phyloP scores from a whole-genome alignment of 202 grass and related monocot genomes.

The Sporobolus alterniflorus region DNA sequence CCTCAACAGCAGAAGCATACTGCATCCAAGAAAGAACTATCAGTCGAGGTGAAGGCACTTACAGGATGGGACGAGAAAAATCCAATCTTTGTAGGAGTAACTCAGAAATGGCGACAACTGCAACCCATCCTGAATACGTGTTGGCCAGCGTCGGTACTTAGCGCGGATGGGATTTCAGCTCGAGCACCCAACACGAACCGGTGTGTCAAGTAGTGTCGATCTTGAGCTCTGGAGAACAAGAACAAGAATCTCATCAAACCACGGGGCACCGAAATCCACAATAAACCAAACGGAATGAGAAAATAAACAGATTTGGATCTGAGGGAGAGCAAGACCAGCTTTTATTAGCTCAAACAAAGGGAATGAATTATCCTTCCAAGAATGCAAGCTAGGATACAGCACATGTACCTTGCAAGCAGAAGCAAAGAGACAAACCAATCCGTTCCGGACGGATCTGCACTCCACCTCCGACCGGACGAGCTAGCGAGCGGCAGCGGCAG shows the following conservation, averaged over 20 bases:
- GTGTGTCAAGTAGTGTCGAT: neutral
- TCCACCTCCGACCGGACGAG: neutral
- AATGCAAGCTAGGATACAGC: conserved; percentile 19
- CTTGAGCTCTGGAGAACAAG: neutral
- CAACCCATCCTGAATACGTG: conserved; percentile 28
- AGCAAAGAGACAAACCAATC: conserved; percentile 10
- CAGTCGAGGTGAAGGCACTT: neutral
- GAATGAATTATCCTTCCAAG: neutral
- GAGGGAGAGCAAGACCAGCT: neutral
- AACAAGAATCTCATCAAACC: neutral
- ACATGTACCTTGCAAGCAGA: neutral
- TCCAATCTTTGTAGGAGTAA: conserved; percentile 1
- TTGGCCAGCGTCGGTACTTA: neutral
- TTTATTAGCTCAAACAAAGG: neutral
- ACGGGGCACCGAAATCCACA: neutral
- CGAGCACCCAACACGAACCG: neutral
- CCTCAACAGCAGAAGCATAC: neutral
- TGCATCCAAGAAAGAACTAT: neutral
- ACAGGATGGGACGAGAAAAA: neutral
- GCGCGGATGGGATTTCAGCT: neutral
- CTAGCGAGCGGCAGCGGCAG: neutral
- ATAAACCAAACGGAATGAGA: neutral
- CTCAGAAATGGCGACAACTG: conserved; percentile 15
- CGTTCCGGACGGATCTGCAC: conserved; percentile 20
- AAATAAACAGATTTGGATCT: conserved; percentile 17